phyloP scores from a whole-genome alignment of 1,139 yeast species.

The Candida smagusa region DNA sequence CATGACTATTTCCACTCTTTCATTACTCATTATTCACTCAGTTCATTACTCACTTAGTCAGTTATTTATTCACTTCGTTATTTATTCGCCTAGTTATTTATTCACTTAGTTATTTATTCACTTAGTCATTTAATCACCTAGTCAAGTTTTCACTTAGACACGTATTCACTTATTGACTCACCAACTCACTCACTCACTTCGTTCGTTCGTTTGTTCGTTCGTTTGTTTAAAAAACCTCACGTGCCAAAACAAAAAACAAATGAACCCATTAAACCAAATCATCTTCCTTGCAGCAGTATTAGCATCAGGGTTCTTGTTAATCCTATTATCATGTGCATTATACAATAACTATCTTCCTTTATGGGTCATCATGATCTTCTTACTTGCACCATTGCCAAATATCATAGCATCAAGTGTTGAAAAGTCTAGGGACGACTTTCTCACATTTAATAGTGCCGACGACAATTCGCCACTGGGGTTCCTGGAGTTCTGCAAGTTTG shows the following conservation, averaged over 20 bases:
- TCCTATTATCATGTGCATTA: conserved; percentile 69
- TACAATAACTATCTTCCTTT: conserved; percentile 70
- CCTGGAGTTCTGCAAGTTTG: conserved; percentile 57
- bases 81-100: no score
- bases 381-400: conserved; percentile 72
- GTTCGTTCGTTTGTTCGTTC: no score
- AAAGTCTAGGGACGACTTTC: conserved; percentile 53
- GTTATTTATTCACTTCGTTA: no score
- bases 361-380: conserved; percentile 62
- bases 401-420: conserved; percentile 41
- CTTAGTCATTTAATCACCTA: no score
- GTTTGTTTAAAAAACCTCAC: no score
- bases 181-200: no score
- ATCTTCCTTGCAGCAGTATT: conserved; percentile 67
- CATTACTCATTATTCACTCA: no score
- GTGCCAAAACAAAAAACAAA: conserved; percentile 4
- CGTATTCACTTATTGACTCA: no score
- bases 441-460: conserved; percentile 56
- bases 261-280: conserved; percentile 64
- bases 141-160: no score
- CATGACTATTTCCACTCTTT: no score
- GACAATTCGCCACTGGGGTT: conserved; percentile 43
- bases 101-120: neutral
- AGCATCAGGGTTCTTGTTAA: conserved; percentile 72
- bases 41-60: no score